Evolutionary conservation across 1,139 yeast genomes (phyloP), one percentile per base, ranked within the genome.

Genomic region (Arxiozyma telluris): DNA sequence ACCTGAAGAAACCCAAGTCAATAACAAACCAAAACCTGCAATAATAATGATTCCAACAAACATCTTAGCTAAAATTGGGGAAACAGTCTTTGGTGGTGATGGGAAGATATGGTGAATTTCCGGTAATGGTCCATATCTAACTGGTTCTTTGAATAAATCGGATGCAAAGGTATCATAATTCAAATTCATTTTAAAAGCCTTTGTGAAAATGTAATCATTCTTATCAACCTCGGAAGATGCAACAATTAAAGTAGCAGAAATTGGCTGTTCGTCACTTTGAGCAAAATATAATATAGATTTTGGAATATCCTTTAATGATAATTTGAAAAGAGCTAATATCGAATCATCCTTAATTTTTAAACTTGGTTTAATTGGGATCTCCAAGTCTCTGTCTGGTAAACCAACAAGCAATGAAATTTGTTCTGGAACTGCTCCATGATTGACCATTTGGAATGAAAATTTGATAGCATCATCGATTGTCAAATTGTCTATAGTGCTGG

Each of bases 101-200:
- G 76, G 77, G 76, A 90, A 90, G 50, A 74, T 71, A 68, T 89
- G 95, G 60, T 74, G 74, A 61, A 90, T 86, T 70, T 87, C 95
- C 8, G 86, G 83, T 67, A 58, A 43, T 9, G 58, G 50, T 25
- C 49, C 61, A 27, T 56, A 57, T 51, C 68, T 59, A 1, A 50
- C 25, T 38, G 67, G 67, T 30, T 49, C 53, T 17, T 45, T 47
- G 27, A 53, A 55, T 15, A 42, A 20, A 27, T 50, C 55, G 18
- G 9, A 46, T n/a, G 41, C 41, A 11, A 21, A 38, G 4, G 50
- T 22, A 23, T 47, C 47, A n/a, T 49, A 47, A 15, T 49, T 44
- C 34, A 58, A 42, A 11, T 52, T 39, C 46, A 63, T 44, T 38
- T 58, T 54, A 50, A 62, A 55, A 5, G 61, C 38, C 44, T 47